Base-by-base conservation (phyloP, 176 grass and related monocot genomes). In the Otatea glauca region DNA sequence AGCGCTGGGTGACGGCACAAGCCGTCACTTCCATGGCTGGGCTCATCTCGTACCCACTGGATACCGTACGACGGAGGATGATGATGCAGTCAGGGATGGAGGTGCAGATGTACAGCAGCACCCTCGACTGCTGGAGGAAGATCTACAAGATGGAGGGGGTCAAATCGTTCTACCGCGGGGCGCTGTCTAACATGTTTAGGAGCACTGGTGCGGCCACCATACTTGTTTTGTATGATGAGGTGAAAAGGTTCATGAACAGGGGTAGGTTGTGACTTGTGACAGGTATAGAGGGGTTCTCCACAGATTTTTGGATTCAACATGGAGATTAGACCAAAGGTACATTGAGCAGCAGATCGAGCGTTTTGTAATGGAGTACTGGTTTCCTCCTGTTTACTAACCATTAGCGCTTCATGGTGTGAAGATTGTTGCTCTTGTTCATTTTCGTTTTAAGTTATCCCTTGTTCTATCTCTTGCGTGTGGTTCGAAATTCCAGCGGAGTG, bases 41-140 rank as follows among this genome's bases (percentile, higher is more conserved):
- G 45, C 63, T 96, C 18, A 70, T 93, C 45, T 96, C 97, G 0
- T 99, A 99, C 75, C 97, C 97, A 0, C 42, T 99, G 69, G 97
- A 99, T 67, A 99, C 93, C 0, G 93, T 99, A 42, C 74, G 97
- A 7, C 85, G 97, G 80, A 91, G 91, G 84, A 99, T 99, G 93
- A 99, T 99, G 97, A 99, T 99, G 97, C 97, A 99, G 70, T 94
- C 93, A 0, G 97, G 97, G 62, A 72, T 94, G 83, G 88, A 94
- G 10, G 84, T 69, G 60, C 91, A 88, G 48, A 91, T 94, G 86
- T 99, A 99, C 54, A 59, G 60, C n/a, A 78, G 83, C 75, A 99
- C 92, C 35, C 29, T 96, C 11, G 93, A 99, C 81, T 99, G 97
- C 45, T 99, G 97, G 97, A 82, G 84, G 60, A 99, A 91, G 81